Conservation (phyloP, 306 rosid genomes). For the Ochetophila trinervis region DNA sequence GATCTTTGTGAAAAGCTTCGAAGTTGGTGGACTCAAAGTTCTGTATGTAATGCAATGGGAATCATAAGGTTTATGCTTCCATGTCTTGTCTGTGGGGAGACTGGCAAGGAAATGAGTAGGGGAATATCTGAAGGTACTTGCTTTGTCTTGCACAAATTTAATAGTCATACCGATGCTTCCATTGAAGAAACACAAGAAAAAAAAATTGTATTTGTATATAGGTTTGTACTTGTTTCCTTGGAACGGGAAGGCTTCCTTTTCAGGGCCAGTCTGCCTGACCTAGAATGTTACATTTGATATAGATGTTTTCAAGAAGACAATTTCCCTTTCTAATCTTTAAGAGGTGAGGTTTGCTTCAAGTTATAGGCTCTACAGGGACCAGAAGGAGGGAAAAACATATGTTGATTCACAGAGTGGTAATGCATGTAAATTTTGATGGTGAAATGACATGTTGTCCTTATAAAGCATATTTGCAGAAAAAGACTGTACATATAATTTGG, state of each 20-base stretch:
- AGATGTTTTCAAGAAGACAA: neutral
- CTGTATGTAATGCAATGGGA: slow-evolving; percentile 14
- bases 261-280: no score
- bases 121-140: slow-evolving; percentile 21
- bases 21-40: slow-evolving; percentile 11
- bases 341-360: neutral
- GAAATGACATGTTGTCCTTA: no score
- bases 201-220: no score
- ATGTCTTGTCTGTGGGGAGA: slow-evolving; percentile 15
- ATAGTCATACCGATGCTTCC: neutral
- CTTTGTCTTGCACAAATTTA: slow-evolving; percentile 5
- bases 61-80: slow-evolving; percentile 14
- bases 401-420: no score
- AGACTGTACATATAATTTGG: no score
- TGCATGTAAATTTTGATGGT: no score
- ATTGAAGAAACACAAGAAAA: no score
- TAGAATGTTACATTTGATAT: no score
- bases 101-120: slow-evolving; percentile 1
- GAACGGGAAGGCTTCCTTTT: no score
- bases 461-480: no score
- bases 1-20: slow-evolving; percentile 15
- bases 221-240: no score
- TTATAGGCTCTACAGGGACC: slow-evolving; percentile 6
- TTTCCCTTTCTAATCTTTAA: neutral
- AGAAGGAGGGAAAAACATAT: neutral